phyloP scores from a whole-genome alignment of 2,329 filamentous ascomycete species.

The Albophoma yamanashiensis region DNA sequence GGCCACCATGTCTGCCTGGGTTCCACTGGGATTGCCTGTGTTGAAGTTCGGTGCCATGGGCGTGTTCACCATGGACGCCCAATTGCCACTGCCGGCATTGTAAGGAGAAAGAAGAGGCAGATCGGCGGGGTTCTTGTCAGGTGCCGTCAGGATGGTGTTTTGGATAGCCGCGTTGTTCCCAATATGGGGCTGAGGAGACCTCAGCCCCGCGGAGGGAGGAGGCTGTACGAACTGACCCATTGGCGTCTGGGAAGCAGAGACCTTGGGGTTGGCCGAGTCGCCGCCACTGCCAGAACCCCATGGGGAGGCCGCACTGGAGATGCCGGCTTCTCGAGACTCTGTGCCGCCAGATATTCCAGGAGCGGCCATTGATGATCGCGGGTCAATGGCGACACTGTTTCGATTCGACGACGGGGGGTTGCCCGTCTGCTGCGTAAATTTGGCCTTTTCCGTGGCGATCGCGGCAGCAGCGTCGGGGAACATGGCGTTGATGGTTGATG shows the following conservation, averaged over 20 bases:
- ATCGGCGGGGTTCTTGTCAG: conserved; percentile 56
- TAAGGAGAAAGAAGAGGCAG: conserved; percentile 82
- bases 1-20: conserved; percentile 93
- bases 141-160: conserved; percentile 66
- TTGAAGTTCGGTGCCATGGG: conserved; percentile 87
- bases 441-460: conserved; percentile 97
- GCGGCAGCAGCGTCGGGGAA: conserved; percentile 96
- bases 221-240: conserved; percentile 96
- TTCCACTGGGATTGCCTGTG: conserved; percentile 37
- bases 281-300: conserved; percentile 53
- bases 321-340: conserved; percentile 18
- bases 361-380: conserved; percentile 62
- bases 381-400: conserved; percentile 74
- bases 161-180: conserved; percentile 63
- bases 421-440: conserved; percentile 91
- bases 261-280: conserved; percentile 53
- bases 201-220: conserved; percentile 59
- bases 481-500: conserved; percentile 94
- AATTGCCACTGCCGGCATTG: conserved; percentile 73
- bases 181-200: conserved; percentile 68
- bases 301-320: conserved; percentile 45
- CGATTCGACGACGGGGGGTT: conserved; percentile 84
- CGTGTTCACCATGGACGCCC: conserved; percentile 98
- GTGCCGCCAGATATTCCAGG: conserved; percentile 59
- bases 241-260: conserved; percentile 63